Evolutionary conservation across 495 filamentous ascomycete species (phyloP), one percentile per base, ranked within the genome.

Genomic region (Echria macrotheca): DNA sequence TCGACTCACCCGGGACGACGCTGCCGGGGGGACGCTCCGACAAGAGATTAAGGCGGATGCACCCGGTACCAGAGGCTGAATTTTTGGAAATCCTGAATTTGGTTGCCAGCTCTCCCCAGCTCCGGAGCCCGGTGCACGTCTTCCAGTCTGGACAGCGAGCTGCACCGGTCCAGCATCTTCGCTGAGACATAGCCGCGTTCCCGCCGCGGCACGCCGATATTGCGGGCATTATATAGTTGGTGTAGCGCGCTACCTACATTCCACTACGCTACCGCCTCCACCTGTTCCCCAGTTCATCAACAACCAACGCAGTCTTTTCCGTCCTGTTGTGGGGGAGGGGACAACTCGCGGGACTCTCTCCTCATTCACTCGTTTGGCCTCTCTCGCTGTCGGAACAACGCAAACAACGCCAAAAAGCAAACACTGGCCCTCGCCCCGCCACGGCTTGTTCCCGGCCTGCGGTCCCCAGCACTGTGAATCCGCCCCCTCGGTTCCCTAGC

Each of bases 91-190:
- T n/a, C n/a, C n/a, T n/a, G n/a, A n/a, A n/a, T n/a, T n/a, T n/a
- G n/a, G n/a, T n/a, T n/a, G n/a, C n/a, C n/a, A n/a, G n/a, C n/a
- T n/a, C n/a, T n/a, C n/a, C n/a, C n/a, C n/a, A n/a, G n/a, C n/a
- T n/a, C n/a, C n/a, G n/a, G n/a, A n/a, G n/a, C n/a, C n/a, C n/a
- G n/a, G n/a, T n/a, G n/a, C n/a, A n/a, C n/a, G n/a, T n/a, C n/a
- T n/a, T n/a, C n/a, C n/a, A n/a, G n/a, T n/a, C n/a, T n/a, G n/a
- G n/a, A n/a, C n/a, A n/a, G n/a, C n/a, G n/a, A n/a, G n/a, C n/a
- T n/a, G n/a, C n/a, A n/a, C n/a, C n/a, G n/a, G n/a, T n/a, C 53
- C 29, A 25, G 47, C 53, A 55, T 50, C 23, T 50, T 46, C 47
- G 47, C 41, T 50, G 36, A 47, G 35, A 32, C 40, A 36, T 38